These are phyloP conservation scores for Recurvomyces mirabilis DNA, from an alignment of 495 filamentous ascomycete genomes.

Conservation along the genomic window DNA sequence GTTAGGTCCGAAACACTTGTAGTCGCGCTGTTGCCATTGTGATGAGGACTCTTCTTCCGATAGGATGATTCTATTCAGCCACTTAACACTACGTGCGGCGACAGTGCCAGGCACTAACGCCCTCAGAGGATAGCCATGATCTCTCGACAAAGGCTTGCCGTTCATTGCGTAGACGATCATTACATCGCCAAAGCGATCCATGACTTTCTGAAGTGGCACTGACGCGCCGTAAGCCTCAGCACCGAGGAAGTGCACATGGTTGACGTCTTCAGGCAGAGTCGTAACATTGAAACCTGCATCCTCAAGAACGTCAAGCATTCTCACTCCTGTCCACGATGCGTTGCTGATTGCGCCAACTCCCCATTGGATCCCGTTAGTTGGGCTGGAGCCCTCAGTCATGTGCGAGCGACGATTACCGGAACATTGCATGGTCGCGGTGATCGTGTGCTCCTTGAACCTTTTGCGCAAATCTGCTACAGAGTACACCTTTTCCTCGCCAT, in stretches of 20 bases:
- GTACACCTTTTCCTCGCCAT: conserved; percentile 41
- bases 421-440: conserved; percentile 51
- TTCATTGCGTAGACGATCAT: conserved; percentile 43
- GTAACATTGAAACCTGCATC: conserved; percentile 38
- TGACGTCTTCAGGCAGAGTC: conserved; percentile 21
- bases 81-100: conserved; percentile 32
- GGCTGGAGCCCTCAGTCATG: conserved; percentile 41
- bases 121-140: conserved; percentile 30
- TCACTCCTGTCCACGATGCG: conserved; percentile 51
- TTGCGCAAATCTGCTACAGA: conserved; percentile 42
- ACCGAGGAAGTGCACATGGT: conserved; percentile 48
- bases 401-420: conserved; percentile 51
- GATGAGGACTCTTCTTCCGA: conserved; percentile 31
- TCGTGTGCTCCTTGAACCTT: conserved; percentile 40
- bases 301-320: conserved; percentile 45
- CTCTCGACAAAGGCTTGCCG: conserved; percentile 24
- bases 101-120: conserved; percentile 30
- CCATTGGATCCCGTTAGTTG: conserved; percentile 51
- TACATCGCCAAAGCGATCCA: conserved; percentile 47
- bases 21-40: conserved; percentile 37
- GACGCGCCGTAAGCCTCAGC: conserved; percentile 50
- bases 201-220: conserved; percentile 45
- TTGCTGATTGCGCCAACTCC: conserved; percentile 47
- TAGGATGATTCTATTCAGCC: conserved; percentile 27
- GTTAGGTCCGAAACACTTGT: conserved; percentile 38